Evolutionary conservation across 2,329 filamentous ascomycete genomes (phyloP).

Genomic region (Ustulina deusta): DNA sequence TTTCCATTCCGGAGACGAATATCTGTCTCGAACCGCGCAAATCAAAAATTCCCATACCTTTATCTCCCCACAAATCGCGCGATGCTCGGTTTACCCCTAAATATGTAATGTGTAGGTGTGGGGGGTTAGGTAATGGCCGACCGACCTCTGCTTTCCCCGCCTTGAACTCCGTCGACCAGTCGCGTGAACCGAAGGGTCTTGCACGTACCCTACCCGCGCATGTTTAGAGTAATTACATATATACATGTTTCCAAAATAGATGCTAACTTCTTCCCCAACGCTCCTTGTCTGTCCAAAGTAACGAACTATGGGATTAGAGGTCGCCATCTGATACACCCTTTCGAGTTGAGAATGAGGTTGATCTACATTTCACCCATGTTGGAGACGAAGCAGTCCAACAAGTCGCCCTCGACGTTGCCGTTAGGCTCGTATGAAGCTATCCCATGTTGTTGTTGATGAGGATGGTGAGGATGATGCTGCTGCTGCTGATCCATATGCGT

Average conservation of each 20-base stretch:
- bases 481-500: conserved; percentile 31
- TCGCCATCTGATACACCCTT: neutral
- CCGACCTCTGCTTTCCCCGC: conserved; percentile 3
- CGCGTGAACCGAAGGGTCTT: conserved; percentile 5
- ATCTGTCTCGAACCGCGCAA: neutral
- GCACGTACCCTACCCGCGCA: conserved; percentile 12
- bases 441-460: conserved; percentile 20
- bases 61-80: neutral
- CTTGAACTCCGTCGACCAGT: conserved; percentile 27
- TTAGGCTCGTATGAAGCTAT: conserved; percentile 25
- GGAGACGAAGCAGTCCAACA: conserved; percentile 39
- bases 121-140: neutral
- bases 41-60: neutral
- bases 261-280: neutral
- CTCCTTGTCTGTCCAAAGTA: neutral
- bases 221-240: conserved; percentile 31
- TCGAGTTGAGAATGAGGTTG: neutral
- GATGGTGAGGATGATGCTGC: conserved; percentile 8
- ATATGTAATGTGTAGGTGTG: neutral
- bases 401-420: conserved; percentile 24
- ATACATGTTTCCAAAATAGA: conserved; percentile 10
- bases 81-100: neutral
- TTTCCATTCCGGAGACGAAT: conserved; percentile 14
- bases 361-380: conserved; percentile 37
- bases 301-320: neutral